A percentile compares a stretch with the other conserved stretches of the same genome.
These are phyloP conservation scores for Arabis hirsuta DNA, from an alignment of 345 rosid species.

Conservation along the genomic window DNA sequence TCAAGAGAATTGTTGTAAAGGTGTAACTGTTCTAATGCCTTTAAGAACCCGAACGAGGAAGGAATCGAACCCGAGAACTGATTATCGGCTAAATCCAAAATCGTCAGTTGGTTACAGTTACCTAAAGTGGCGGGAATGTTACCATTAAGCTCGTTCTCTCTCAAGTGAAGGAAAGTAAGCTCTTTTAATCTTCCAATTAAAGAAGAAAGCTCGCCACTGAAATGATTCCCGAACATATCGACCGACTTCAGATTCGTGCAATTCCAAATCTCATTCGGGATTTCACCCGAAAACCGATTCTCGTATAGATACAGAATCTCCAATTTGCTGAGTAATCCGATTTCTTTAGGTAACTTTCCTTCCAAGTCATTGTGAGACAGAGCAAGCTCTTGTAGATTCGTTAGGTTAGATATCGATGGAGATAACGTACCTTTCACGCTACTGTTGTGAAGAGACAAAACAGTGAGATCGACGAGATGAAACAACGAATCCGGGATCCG, in stretches of 20 bases:
- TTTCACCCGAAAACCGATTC: slow-evolving; percentile 73
- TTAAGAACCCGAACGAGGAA: slow-evolving; percentile 71
- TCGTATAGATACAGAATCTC: slow-evolving; percentile 62
- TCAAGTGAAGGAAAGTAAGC: slow-evolving; percentile 70
- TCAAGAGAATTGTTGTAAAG: slow-evolving; percentile 82
- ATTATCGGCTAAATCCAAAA: slow-evolving; percentile 79
- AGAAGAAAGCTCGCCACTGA: slow-evolving; percentile 71
- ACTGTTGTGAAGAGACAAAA: slow-evolving; percentile 55
- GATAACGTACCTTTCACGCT: slow-evolving; percentile 60
- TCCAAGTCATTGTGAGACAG: slow-evolving; percentile 69
- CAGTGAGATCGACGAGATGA: slow-evolving; percentile 54
- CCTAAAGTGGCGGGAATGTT: slow-evolving; percentile 80
- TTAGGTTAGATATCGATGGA: slow-evolving; percentile 64
- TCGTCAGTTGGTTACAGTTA: slow-evolving; percentile 64
- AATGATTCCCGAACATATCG: slow-evolving; percentile 76
- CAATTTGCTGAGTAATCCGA: slow-evolving; percentile 63
- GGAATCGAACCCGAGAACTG: slow-evolving; percentile 76
- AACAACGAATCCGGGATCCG: slow-evolving; percentile 59
- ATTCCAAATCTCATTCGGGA: slow-evolving; percentile 75
- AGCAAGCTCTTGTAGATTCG: slow-evolving; percentile 54
- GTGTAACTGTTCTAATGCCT: slow-evolving; percentile 53
- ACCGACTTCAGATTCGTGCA: slow-evolving; percentile 64
- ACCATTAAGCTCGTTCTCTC: slow-evolving; percentile 84
- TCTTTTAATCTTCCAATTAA: slow-evolving; percentile 70
- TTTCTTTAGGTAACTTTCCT: slow-evolving; percentile 67